Base-by-base conservation (phyloP, 176 grass and related monocot species). In the Musa troglodytarum region DNA sequence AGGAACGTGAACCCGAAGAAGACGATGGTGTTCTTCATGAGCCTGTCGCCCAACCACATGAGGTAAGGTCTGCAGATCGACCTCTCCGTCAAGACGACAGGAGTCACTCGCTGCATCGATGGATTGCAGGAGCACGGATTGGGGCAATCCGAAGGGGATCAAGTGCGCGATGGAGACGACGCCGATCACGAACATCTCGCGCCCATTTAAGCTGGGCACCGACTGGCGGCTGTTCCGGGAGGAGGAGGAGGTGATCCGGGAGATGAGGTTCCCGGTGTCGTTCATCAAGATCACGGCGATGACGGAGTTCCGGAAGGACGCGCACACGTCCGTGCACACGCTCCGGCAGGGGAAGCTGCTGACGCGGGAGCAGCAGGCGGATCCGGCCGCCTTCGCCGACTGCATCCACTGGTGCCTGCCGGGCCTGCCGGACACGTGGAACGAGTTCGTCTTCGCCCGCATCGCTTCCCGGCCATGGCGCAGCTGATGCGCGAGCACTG, bases 131-230 rank as follows among this genome's bases (percentile, higher is more conserved):
- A 24, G 21, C 23, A 28, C 1, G 63, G 63, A 65, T 13, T 65
- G 63, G 63, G 63, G 63, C 9, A 65, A 65, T 23, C 63, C 63
- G 5, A 65, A 65, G 10, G 63, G 63, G 22, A 65, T 65, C 24
- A 65, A 65, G 63, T 65, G 63, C 63, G 63, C 63, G 22, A 65
- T 65, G 63, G 63, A 65, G 63, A 65, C 63, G 63, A 65, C 26
- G 63, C 63, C 63, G 23, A 23, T 65, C 22, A 65, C 23, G 63
- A 65, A 65, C 63, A 28, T 23, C 22, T 65, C 63, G 63, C 26
- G 26, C 63, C 63, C 63, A 11, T 12, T 25, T 10, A 65, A 65
- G 63, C 22, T 65, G 22, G 63, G 63, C 0, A 65, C 23, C 3
- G 63, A 65, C 63, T 65, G 63, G 63, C 21, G 22, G 23, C 21